phyloP scores from a whole-genome alignment of 768 basidiomycete genomes.

The Boletus tylopilopsis region DNA sequence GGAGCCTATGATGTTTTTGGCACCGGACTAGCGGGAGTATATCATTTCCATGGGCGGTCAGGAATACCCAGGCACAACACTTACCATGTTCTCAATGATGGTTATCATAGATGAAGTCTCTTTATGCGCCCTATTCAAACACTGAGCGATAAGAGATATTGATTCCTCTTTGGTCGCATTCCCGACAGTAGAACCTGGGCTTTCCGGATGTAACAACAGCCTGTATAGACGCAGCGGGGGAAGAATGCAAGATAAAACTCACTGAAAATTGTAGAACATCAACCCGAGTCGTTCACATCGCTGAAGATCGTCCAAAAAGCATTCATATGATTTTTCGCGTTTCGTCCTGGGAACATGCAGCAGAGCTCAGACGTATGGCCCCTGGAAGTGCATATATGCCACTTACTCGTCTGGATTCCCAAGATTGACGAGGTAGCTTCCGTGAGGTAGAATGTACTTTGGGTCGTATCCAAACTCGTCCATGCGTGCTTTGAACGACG shows the following conservation, averaged over 20 bases:
- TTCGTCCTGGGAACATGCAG: constrained; percentile 43
- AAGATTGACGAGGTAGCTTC: constrained; percentile 82
- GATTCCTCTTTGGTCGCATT: constrained; percentile 56
- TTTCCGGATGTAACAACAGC: constrained; percentile 21
- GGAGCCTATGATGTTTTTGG: constrained; percentile 74
- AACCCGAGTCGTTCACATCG: constrained; percentile 77
- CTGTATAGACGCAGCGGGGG: background rate
- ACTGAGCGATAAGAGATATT: constrained; percentile 61
- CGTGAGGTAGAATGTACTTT: constrained; percentile 72
- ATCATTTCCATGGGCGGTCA: background rate
- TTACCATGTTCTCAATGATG: constrained; percentile 84
- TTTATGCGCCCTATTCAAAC: constrained; percentile 70
- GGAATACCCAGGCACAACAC: background rate
- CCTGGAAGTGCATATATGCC: background rate
- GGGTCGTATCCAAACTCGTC: constrained; percentile 56
- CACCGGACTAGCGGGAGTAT: constrained; percentile 54
- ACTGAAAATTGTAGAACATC: constrained; percentile 83
- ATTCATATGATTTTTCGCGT: constrained; percentile 67
- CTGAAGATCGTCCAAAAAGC: constrained; percentile 79
- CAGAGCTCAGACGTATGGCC: background rate
- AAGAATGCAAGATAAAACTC: constrained; percentile 24
- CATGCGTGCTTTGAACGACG: constrained; percentile 59
- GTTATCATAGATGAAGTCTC: constrained; percentile 54
- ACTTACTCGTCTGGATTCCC: constrained; percentile 74
- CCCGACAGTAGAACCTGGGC: constrained; percentile 84